Base-by-base conservation (phyloP, 1,284 basidiomycete species). In the Cryptococcus hybrid region DNA sequence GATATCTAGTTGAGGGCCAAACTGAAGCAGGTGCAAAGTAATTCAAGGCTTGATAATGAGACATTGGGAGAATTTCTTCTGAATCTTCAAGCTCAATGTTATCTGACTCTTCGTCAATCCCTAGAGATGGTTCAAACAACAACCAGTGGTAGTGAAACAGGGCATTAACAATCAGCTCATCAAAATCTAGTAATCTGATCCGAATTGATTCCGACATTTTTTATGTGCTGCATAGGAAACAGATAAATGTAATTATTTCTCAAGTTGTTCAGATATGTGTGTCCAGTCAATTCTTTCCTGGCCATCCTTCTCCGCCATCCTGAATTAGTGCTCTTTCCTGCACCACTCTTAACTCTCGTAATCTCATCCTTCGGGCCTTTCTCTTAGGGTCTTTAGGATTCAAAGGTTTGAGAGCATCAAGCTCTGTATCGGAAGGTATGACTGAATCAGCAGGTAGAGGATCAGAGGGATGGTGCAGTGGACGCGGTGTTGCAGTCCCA, bases 291-390 rank as follows among this genome's bases (percentile, higher is more conserved):
- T 24, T 43, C 51, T 46, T 68, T 0, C 69, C 66, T 0, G 66
- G 69, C 75, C 76, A 76, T 0, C 68, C 68, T 15, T 68, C 64
- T 3, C 68, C 65, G 7, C 63, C 65, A 11, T 66, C 61, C 2
- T 56, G 56, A 3, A 74, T 68, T 13, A 74, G 54, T 5, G 49
- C 57, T 67, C 89, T 86, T 15, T 87, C 86, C 67, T 90, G 88
- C 1, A 96, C 81, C 42, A 96, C 80, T 49, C 87, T 82, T 59
- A 96, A 78, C 75, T 96, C 93, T 55, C 92, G 81, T 30, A 86
- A 85, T 47, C 87, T 83, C 88, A 92, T 90, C 51, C 91, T 80
- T 57, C 81, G 81, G 3, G 84, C 83, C 66, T 82, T 84, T 58
- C 89, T 80, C 61, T 85, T 80, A 1, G 87, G 86, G 50, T 90